Evolutionary conservation across 2,329 filamentous ascomycete genomes (phyloP).

Genomic region (Botrytis aclada): DNA sequence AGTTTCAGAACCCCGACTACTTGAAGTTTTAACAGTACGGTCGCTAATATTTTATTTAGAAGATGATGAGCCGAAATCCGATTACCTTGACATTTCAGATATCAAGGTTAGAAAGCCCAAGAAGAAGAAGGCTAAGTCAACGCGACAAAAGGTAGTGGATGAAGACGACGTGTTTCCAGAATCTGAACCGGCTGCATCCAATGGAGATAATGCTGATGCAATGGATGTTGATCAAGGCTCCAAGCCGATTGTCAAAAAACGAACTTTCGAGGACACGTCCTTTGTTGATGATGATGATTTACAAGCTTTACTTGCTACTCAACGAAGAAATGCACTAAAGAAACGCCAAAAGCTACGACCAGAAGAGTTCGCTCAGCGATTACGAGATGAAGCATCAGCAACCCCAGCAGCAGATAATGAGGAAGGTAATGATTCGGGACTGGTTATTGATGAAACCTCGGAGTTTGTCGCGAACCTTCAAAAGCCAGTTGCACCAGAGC

Average conservation of each 20-base stretch:
- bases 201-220: slow-evolving; percentile 42
- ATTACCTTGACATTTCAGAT: slow-evolving; percentile 83
- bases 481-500: slow-evolving; percentile 58
- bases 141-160: slow-evolving; percentile 64
- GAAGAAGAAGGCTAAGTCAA: slow-evolving; percentile 80
- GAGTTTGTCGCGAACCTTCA: slow-evolving; percentile 89
- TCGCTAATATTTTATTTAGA: slow-evolving; percentile 40
- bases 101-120: slow-evolving; percentile 94
- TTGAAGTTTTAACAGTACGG: slow-evolving; percentile 20
- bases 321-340: slow-evolving; percentile 79
- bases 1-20: slow-evolving; percentile 27
- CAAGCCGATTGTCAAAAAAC: slow-evolving; percentile 53
- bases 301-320: slow-evolving; percentile 79
- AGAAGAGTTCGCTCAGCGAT: slow-evolving; percentile 79
- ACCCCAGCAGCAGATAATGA: slow-evolving; percentile 58
- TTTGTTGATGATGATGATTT: slow-evolving; percentile 92
- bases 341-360: slow-evolving; percentile 85
- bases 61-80: slow-evolving; percentile 68
- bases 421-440: slow-evolving; percentile 54
- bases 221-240: slow-evolving; percentile 76
- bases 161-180: slow-evolving; percentile 56
- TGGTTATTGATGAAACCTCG: slow-evolving; percentile 94
- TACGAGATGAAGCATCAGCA: slow-evolving; percentile 59
- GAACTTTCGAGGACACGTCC: slow-evolving; percentile 60
- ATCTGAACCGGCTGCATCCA: slow-evolving; percentile 37